Percentiles rank a stretch among this genome's conserved stretches.
phyloP scores from a whole-genome alignment of 2,329 filamentous ascomycete genomes.

The Fonsecaea nubica region DNA sequence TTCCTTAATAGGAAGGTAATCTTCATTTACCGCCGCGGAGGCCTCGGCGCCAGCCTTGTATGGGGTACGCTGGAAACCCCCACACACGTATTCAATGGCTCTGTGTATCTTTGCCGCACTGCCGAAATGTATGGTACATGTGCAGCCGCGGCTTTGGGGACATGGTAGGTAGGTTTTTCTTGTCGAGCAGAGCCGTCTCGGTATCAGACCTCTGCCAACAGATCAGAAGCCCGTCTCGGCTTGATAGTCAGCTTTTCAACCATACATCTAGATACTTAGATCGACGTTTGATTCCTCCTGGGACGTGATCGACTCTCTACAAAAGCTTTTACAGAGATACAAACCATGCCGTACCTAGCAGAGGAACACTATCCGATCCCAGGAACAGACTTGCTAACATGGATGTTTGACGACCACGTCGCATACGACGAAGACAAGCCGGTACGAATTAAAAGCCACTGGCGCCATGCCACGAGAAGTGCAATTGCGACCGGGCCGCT shows the following conservation, averaged over 20 bases:
- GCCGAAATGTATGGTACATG: not conserved
- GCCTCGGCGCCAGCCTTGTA: slow-evolving; percentile 1
- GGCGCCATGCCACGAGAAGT: not conserved
- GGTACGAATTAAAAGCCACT: not conserved
- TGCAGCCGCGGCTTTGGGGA: slow-evolving; percentile 2
- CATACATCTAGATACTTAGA: not conserved
- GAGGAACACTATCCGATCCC: slow-evolving; percentile 45
- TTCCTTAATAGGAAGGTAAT: not conserved
- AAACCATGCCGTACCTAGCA: slow-evolving; percentile 17
- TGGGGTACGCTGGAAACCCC: not conserved
- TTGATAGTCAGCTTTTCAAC: not conserved
- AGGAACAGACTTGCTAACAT: slow-evolving; percentile 59
- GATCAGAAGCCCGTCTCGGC: not conserved
- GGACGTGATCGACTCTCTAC: not conserved
- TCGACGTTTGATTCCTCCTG: not conserved
- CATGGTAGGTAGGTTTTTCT: not conserved
- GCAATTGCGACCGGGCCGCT: not conserved
- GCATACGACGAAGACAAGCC: slow-evolving; percentile 58
- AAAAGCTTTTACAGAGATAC: not conserved
- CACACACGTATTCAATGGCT: not conserved
- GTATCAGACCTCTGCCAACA: not conserved
- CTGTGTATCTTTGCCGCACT: slow-evolving; percentile 3
- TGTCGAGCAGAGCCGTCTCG: not conserved
- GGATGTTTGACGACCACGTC: slow-evolving; percentile 57
- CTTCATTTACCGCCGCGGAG: too few relatives aligned